phyloP scores from a whole-genome alignment of 257 asterid species.

The Fraxinus cuspidata region DNA sequence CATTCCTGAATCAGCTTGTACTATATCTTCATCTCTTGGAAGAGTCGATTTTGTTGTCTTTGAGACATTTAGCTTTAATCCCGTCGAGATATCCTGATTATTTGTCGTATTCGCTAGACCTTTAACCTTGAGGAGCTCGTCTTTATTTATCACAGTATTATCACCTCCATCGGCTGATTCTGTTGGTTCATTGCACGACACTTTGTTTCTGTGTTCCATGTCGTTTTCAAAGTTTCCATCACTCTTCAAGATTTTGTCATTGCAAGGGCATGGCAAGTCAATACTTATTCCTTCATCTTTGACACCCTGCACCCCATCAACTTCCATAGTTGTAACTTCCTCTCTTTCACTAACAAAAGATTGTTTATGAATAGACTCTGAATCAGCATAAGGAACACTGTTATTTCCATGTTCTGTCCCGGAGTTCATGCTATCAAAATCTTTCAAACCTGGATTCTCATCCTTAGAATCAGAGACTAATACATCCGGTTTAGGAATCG shows the following conservation, averaged over 20 bases:
- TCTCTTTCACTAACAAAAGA: constrained; percentile 34
- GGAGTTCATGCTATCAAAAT: constrained; percentile 22
- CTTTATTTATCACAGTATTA: constrained; percentile 27
- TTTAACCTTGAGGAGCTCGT: constrained; percentile 19
- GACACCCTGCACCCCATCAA: constrained; percentile 43
- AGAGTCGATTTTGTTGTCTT: constrained; percentile 17
- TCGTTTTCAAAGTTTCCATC: constrained; percentile 32
- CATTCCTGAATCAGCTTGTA: constrained; percentile 29
- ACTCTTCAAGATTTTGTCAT: constrained; percentile 28
- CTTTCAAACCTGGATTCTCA: constrained; percentile 26
- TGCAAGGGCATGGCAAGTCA: constrained; percentile 30
- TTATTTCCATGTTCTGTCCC: constrained; percentile 23
- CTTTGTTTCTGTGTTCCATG: constrained; percentile 24
- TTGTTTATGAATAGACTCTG: constrained; percentile 32
- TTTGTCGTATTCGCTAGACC: constrained; percentile 26
- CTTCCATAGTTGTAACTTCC: constrained; percentile 44
- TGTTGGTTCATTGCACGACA: constrained; percentile 24
- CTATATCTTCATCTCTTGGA: constrained; percentile 26
- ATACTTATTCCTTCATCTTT: constrained; percentile 28
- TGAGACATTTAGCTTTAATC: background rate
- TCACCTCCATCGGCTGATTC: constrained; percentile 30
- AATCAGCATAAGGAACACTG: constrained; percentile 28
- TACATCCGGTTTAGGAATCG: constrained; percentile 31
- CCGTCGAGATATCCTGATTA: constrained; percentile 8
- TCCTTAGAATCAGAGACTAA: constrained; percentile 24